Base-by-base conservation (phyloP, 768 basidiomycete species). In the Tylopilus sp. region DNA sequence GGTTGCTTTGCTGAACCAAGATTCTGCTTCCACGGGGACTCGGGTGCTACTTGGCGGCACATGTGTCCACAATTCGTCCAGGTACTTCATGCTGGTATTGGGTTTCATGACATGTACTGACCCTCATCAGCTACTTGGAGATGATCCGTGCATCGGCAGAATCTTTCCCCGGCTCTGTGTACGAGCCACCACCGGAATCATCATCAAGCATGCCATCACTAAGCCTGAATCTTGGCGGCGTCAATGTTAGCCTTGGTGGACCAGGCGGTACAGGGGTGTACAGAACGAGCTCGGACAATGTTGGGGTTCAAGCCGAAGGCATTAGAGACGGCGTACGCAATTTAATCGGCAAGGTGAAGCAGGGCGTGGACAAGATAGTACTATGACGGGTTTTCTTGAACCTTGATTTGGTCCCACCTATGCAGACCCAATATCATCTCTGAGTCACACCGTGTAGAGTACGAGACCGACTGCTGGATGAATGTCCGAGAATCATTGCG, bases 231-330 rank as follows among this genome's bases (percentile, higher is more conserved):
- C 81, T 98, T 22, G 95, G 92, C 10, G 88, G 89, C 0, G 91
- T 97, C 52, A 94, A 94, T 64, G 83, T 97, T 39, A 92, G 86
- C 57, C 79, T 97, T n/a, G 93, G 93, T n/a, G 93, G 94, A 11
- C 72, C 87, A 15, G 81, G 77, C 31, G 88, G 88, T 8, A 82
- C 86, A 2, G 93, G 94, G 3, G 81, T 97, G 20, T 97, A 94
- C 70, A 75, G 95, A 60, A 82, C 88, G 26, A 83, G 81, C 60
- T 83, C 82, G 2, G 88, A 91, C 58, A 78, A 77, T 41, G 79
- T 85, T 13, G 80, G 82, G 21, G 76, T 91, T 21, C 88, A 91
- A 63, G 83, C 91, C 11, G 94, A 95, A 56, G 93, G 92, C 1
- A 82, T 97, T 56, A 77, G 87, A 56, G 93, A 95, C 62, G 94